These are phyloP conservation scores for Warburgia ugandensis DNA, from an alignment of 164 flowering plant genomes.

Conservation along the genomic window DNA sequence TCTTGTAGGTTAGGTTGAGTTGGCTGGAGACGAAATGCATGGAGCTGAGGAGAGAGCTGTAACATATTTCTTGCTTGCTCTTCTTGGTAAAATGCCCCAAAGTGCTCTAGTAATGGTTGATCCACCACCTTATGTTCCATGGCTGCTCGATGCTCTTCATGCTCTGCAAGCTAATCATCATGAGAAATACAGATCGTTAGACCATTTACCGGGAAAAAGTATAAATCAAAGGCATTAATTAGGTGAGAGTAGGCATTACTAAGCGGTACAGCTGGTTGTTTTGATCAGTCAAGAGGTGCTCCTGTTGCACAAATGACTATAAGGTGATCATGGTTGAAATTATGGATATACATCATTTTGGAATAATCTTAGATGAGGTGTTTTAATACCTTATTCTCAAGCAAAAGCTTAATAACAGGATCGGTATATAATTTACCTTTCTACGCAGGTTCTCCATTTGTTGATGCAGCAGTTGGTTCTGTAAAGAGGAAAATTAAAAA, in stretches of 20 bases:
- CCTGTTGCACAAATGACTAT: constrained; percentile 16
- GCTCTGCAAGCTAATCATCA: constrained; percentile 20
- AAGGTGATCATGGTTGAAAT: neutral
- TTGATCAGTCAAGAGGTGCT: constrained; percentile 33
- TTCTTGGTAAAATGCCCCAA: constrained; percentile 27
- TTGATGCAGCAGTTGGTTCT: constrained; percentile 37
- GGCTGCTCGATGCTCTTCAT: constrained; percentile 23
- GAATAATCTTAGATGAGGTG: neutral
- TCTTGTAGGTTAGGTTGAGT: constrained; percentile 48
- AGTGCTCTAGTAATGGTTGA: constrained; percentile 30
- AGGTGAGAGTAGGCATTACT: neutral
- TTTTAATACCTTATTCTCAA: neutral
- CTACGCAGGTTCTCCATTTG: constrained; percentile 36
- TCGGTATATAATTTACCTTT: constrained; percentile 21
- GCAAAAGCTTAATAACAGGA: neutral
- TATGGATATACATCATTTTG: neutral
- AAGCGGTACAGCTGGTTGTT: constrained; percentile 22
- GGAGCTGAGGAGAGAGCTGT: constrained; percentile 33
- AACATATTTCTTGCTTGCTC: constrained; percentile 32
- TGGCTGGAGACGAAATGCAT: constrained; percentile 38
- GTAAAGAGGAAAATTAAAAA: neutral
- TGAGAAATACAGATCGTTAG: neutral
- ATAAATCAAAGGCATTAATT: too few species aligned
- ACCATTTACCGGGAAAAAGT: too few species aligned
- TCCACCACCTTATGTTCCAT: constrained; percentile 30